Percentiles rank a stretch among this genome's conserved stretches.
Conservation (phyloP, 108 stramenopile genomes). For the Hondaea fermentalgiana region DNA sequence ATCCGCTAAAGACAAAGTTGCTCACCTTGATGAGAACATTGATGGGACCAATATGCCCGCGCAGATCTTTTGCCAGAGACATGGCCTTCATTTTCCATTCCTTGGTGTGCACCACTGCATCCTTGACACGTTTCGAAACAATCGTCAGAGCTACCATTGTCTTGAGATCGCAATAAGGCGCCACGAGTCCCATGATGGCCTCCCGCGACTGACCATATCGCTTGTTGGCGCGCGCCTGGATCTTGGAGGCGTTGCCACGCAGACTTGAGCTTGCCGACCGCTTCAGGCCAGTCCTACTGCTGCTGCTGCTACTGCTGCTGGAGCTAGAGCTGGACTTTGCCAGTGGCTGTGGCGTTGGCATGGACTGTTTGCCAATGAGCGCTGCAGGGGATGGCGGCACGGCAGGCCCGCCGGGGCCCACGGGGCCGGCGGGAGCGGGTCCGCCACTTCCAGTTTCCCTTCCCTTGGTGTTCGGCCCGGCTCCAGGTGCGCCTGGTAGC, state of each 20-base stretch:
- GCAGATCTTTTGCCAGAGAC: neutral
- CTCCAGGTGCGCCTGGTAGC: neutral
- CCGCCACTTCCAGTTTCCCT: neutral
- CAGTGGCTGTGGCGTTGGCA: neutral
- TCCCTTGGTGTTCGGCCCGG: neutral
- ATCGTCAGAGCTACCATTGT: neutral
- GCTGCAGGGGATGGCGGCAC: neutral
- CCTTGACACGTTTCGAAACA: neutral
- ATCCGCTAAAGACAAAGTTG: constrained; percentile 12
- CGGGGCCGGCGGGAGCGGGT: neutral
- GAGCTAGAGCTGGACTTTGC: neutral
- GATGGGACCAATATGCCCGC: neutral
- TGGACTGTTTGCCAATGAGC: neutral
- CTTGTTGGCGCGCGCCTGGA: neutral
- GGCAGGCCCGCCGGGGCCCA: neutral
- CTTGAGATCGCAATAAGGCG: neutral
- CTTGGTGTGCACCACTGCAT: neutral
- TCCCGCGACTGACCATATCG: neutral
- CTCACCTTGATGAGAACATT: neutral
- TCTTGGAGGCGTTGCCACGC: neutral
- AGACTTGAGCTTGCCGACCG: neutral
- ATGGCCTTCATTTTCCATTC: constrained; percentile 4
- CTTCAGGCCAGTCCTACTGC: neutral
- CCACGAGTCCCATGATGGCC: neutral
- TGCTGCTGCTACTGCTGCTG: neutral